Percentiles rank a stretch among this genome's conserved stretches.
These are phyloP conservation scores for Saitozyma podzolica DNA, from an alignment of 768 basidiomycete species.

Conservation along the genomic window DNA sequence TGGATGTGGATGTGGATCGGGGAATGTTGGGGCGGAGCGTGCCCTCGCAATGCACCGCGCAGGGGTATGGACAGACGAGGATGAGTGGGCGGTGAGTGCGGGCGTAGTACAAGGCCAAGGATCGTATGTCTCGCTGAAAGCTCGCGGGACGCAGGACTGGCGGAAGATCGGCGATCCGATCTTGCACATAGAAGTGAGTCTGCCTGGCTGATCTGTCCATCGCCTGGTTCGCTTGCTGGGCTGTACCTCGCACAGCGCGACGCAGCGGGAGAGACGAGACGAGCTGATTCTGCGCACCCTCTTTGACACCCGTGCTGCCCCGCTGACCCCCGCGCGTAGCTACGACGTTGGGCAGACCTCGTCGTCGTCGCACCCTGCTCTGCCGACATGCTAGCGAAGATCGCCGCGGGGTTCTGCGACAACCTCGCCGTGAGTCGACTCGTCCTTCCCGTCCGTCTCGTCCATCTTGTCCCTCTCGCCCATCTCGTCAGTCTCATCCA, in stretches of 20 bases:
- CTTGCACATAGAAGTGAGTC: slow-evolving; percentile 74
- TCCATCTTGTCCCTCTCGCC: slow-evolving; percentile 12
- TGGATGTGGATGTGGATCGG: background rate
- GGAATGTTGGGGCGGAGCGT: slow-evolving; percentile 22
- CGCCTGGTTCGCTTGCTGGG: too few relatives aligned
- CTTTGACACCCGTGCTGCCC: too few relatives aligned
- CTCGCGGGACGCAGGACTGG: slow-evolving; percentile 57
- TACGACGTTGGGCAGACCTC: slow-evolving; percentile 80
- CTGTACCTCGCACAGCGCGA: too few relatives aligned
- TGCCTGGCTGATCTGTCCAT: too few relatives aligned
- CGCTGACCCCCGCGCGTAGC: slow-evolving; percentile 5
- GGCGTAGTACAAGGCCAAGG: too few relatives aligned
- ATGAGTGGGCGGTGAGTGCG: slow-evolving; percentile 82
- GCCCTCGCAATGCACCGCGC: too few relatives aligned
- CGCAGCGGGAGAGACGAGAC: too few relatives aligned
- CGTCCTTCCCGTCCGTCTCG: background rate
- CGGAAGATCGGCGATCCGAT: slow-evolving; percentile 86
- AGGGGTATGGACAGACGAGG: slow-evolving; percentile 81
- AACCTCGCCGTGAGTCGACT: slow-evolving; percentile 64
- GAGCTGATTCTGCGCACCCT: too few relatives aligned
- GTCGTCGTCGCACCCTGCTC: slow-evolving; percentile 94
- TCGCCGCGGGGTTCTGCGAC: slow-evolving; percentile 83
- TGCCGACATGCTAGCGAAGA: slow-evolving; percentile 93
- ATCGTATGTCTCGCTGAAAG: too few relatives aligned
- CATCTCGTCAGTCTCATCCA: too few relatives aligned